Evolutionary conservation across 352 stramenopile genomes (phyloP).

Genomic region (Phytophthora fragariaefolia): DNA sequence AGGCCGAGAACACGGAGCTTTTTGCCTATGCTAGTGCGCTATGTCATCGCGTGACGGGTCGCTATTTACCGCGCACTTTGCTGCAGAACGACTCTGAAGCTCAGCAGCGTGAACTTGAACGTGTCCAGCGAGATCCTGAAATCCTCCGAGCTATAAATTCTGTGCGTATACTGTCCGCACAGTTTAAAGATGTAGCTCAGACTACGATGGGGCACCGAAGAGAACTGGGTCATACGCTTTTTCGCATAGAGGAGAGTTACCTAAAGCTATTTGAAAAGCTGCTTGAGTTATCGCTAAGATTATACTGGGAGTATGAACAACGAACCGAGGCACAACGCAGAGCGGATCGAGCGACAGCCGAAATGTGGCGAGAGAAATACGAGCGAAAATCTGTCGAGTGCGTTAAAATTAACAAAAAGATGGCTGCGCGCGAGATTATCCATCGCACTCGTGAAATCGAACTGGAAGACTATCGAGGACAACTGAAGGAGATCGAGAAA

Average conservation of each 20-base stretch:
- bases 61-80: slow-evolving; percentile 56
- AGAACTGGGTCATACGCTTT: slow-evolving; percentile 65
- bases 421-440: slow-evolving; percentile 66
- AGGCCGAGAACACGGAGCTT: slow-evolving; percentile 66
- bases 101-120: slow-evolving; percentile 62
- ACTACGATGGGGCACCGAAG: slow-evolving; percentile 69
- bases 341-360: slow-evolving; percentile 50
- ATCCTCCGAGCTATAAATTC: slow-evolving; percentile 60
- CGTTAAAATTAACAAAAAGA: slow-evolving; percentile 53
- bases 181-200: slow-evolving; percentile 74
- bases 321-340: slow-evolving; percentile 52
- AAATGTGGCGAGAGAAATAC: slow-evolving; percentile 62
- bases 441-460: slow-evolving; percentile 58
- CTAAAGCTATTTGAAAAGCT: slow-evolving; percentile 81
- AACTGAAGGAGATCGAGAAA: slow-evolving; percentile 46
- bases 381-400: slow-evolving; percentile 51
- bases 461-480: slow-evolving; percentile 50
- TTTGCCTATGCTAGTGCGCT: slow-evolving; percentile 75
- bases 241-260: slow-evolving; percentile 80
- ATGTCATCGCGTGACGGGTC: slow-evolving; percentile 67
- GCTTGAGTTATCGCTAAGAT: slow-evolving; percentile 67
- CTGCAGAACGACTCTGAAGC: slow-evolving; percentile 51
- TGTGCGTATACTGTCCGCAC: slow-evolving; percentile 57
- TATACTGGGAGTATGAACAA: slow-evolving; percentile 80
- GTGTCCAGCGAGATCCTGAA: slow-evolving; percentile 66